phyloP scores from a whole-genome alignment of 352 stramenopile species.

The Phytophthora hibernalis region DNA sequence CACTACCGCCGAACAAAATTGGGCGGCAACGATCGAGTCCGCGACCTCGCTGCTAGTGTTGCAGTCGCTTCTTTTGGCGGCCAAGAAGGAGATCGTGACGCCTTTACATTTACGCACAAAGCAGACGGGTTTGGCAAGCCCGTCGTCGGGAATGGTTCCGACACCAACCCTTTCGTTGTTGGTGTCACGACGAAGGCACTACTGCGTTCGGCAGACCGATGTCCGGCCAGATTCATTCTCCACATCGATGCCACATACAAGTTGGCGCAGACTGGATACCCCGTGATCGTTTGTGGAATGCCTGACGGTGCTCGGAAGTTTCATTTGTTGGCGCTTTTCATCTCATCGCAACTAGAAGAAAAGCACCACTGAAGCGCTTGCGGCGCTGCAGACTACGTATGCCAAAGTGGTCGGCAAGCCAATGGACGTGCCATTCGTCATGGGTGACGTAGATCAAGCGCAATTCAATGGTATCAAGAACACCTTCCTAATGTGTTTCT shows the following conservation, averaged over 20 bases:
- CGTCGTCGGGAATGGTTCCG: conserved; percentile 1
- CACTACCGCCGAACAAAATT: no score
- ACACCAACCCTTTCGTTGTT: background rate
- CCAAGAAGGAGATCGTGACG: conserved; percentile 7
- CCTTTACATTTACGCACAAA: conserved; percentile 4
- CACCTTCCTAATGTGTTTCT: conserved; percentile 4
- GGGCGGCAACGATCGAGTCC: background rate
- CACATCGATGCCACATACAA: conserved; percentile 21
- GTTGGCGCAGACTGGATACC: conserved; percentile 5
- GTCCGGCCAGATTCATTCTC: conserved; percentile 3
- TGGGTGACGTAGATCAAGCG: conserved; percentile 11
- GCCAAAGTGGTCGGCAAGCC: background rate
- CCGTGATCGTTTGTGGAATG: conserved; percentile 6
- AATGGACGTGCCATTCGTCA: background rate
- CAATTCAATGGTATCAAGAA: conserved; percentile 10
- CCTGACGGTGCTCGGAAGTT: conserved; percentile 1
- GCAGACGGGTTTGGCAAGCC: background rate
- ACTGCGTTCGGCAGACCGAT: background rate
- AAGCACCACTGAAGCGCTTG: conserved; percentile 1
- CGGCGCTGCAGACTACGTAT: background rate
- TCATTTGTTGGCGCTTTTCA: conserved; percentile 14
- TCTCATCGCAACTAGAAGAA: conserved; percentile 14
- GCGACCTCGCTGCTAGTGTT: background rate
- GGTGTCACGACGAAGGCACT: conserved; percentile 3
- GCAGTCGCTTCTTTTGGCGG: background rate